Evolutionary conservation across 1,284 basidiomycete genomes (phyloP), one percentile per base, ranked within the genome.

Genomic region (Xerocomus minutiporus): DNA sequence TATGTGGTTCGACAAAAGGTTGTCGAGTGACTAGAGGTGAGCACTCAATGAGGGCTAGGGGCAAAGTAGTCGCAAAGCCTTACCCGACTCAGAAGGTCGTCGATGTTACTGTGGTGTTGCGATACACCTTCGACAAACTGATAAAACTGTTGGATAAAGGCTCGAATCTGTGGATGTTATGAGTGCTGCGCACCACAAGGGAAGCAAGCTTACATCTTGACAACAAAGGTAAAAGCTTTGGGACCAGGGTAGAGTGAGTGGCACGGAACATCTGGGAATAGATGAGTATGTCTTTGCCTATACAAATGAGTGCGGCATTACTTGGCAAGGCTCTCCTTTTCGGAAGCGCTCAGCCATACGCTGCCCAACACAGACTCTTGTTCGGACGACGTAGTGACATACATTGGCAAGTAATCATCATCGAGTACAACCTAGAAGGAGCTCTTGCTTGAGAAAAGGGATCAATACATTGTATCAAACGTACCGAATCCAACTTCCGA

Each of bases 141-240:
- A 69, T 98, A 97, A 75, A 98, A 99, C 63, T 94, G 93, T 61
- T 96, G 91, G 28, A 97, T 91, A 64, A 97, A 97, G 46, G 81
- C 83, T 35, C 94, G 86, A 55, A 99, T 93, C 84, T 91, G 63
- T 41, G 29, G 15, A 29, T 17, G 32, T 50, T 15, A 39, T 50
- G 17, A 53, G 34, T 9, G 9, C 23, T 48, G n/a, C 20, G 13
- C 50, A 32, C 43, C 9, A 45, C 9, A 17, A 31, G 51, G 44
- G 40, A 48, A 50, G 38, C 2, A 31, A 43, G 65, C 80, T 29
- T 66, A 89, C 89, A 64, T 97, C 91, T 76, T 93, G 91, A 68
- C 96, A 99, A 65, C 93, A 97, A 43, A 93, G 77, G 57, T 94
- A 93, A 69, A 97, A 98, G 0, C 92, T 91, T 66, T 93, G 90